Percentiles rank a stretch among this genome's conserved stretches.
Evolutionary conservation across 129 eudicot genomes (phyloP).

Genomic region (Glebionis coronaria): DNA sequence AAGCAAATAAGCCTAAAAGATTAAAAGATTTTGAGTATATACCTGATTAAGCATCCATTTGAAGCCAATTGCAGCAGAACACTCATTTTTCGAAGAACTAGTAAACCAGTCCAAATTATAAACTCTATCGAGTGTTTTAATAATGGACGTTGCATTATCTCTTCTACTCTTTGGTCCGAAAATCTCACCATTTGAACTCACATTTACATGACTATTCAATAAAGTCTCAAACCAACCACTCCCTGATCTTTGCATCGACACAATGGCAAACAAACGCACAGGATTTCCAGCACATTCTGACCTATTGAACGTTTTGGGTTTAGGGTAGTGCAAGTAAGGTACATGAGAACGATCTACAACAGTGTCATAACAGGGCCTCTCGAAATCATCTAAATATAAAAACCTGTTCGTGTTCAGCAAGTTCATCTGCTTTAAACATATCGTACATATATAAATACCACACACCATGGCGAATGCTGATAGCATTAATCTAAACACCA

Average conservation of each 20-base stretch:
- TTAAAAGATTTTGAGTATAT: too few relatives aligned
- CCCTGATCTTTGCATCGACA: slow-evolving; percentile 68
- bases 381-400: slow-evolving; percentile 33
- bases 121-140: slow-evolving; percentile 40
- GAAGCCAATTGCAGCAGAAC: slow-evolving; percentile 63
- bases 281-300: slow-evolving; percentile 51
- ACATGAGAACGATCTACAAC: slow-evolving; percentile 35
- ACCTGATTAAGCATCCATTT: slow-evolving; percentile 81
- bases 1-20: too few relatives aligned
- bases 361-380: slow-evolving; percentile 36
- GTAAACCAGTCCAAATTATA: slow-evolving; percentile 58
- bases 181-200: slow-evolving; percentile 58
- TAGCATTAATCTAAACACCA: slow-evolving; percentile 42
- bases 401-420: slow-evolving; percentile 27
- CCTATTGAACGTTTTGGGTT: slow-evolving; percentile 72
- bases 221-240: slow-evolving; percentile 71
- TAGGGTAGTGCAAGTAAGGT: slow-evolving; percentile 78
- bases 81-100: slow-evolving; percentile 59
- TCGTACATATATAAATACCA: slow-evolving; percentile 63
- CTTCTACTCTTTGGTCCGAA: slow-evolving; percentile 46
- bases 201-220: slow-evolving; percentile 50
- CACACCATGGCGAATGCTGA: slow-evolving; percentile 53
- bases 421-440: slow-evolving; percentile 50
- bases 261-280: slow-evolving; percentile 50
- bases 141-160: slow-evolving; percentile 36